Percentiles rank a stretch among this genome's conserved stretches.
These are phyloP conservation scores for Rhexocercosporidium sp. DNA, from an alignment of 2,329 filamentous ascomycete genomes.

Conservation along the genomic window DNA sequence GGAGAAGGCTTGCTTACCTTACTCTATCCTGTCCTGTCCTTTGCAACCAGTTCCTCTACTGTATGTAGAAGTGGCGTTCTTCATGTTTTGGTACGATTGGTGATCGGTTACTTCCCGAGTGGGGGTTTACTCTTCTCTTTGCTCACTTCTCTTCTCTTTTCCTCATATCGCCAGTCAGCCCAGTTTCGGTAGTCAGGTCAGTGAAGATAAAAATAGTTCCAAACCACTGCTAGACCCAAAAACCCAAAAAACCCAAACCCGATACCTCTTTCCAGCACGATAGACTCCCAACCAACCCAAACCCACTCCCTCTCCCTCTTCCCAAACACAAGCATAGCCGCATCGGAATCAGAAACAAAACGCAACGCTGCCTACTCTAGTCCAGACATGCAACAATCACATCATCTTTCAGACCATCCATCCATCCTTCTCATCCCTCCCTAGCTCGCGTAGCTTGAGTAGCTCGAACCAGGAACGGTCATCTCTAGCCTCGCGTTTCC, in stretches of 20 bases:
- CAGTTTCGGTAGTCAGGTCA: background rate
- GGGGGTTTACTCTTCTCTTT: background rate
- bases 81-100: background rate
- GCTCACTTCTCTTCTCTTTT: no score
- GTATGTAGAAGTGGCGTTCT: background rate
- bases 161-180: no score
- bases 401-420: slow-evolving; percentile 19
- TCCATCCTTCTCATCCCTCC: background rate
- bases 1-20: background rate
- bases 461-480: background rate
- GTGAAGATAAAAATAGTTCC: background rate
- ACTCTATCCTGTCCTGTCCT: background rate
- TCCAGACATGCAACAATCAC: background rate
- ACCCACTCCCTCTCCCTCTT: background rate
- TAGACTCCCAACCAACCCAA: background rate
- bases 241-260: background rate
- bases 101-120: background rate
- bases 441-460: no score
- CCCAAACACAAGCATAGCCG: slow-evolving; percentile 1
- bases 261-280: background rate
- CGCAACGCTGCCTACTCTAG: slow-evolving; percentile 45
- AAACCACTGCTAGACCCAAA: background rate
- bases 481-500: background rate
- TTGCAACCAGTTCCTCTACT: background rate
- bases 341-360: slow-evolving; percentile 48